These are phyloP conservation scores for Colletotrichum sp. DNA, from an alignment of 2,329 filamentous ascomycete species.

Conservation along the genomic window DNA sequence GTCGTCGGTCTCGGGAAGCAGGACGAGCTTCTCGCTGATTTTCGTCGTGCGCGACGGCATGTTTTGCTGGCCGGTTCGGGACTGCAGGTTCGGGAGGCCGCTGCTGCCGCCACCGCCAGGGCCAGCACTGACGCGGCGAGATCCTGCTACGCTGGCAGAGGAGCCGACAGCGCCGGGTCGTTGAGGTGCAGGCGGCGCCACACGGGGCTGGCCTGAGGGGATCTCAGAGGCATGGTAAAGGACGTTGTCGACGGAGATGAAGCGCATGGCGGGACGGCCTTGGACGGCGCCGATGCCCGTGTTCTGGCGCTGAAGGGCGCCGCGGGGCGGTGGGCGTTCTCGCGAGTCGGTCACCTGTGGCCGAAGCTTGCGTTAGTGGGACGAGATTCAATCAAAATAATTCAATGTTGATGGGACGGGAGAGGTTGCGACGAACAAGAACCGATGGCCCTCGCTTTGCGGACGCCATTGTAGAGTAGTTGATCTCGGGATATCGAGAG, in stretches of 20 bases:
- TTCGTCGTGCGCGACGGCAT: conserved; percentile 90
- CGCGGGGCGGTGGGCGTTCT: conserved; percentile 37
- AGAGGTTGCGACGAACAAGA: conserved; percentile 48
- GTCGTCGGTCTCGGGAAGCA: conserved; percentile 81
- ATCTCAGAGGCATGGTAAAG: conserved; percentile 94
- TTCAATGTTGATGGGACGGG: not conserved
- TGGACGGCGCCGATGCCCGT: conserved; percentile 30
- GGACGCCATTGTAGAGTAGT: conserved; percentile 41
- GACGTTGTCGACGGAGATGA: conserved; percentile 92
- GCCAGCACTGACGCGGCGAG: conserved; percentile 13
- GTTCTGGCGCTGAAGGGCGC: conserved; percentile 36
- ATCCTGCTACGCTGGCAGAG: not conserved
- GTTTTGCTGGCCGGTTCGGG: conserved; percentile 57
- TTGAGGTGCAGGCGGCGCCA: conserved; percentile 59
- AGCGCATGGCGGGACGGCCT: conserved; percentile 63
- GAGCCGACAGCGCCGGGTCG: conserved; percentile 51
- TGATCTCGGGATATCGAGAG: not conserved
- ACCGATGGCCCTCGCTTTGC: conserved; percentile 65
- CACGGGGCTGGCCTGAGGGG: conserved; percentile 88
- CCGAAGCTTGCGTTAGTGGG: conserved; percentile 22
- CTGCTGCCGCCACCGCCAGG: conserved; percentile 21
- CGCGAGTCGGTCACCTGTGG: conserved; percentile 42
- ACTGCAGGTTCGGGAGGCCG: conserved; percentile 34
- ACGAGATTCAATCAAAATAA: not conserved
- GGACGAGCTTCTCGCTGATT: conserved; percentile 94